Evolutionary conservation across 768 basidiomycete species (phyloP).

Genomic region (Xerocomellus intermedius): DNA sequence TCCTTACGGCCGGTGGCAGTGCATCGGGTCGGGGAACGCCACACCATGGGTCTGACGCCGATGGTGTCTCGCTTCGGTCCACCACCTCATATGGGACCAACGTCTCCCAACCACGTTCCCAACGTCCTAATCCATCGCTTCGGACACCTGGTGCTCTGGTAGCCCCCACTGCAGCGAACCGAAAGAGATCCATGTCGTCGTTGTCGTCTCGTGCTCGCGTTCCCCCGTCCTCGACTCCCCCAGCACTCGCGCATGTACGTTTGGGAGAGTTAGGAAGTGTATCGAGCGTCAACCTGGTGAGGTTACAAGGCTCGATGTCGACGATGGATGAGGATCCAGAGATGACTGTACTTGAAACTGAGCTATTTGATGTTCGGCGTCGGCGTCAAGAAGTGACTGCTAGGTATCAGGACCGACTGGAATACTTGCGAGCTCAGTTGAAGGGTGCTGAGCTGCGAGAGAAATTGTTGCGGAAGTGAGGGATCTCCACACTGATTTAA

Average conservation of each 20-base stretch:
- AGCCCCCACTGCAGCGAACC: constrained; percentile 35
- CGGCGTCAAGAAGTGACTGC: constrained; percentile 67
- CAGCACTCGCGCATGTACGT: constrained; percentile 29
- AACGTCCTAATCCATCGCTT: constrained; percentile 39
- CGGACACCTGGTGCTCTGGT: constrained; percentile 34
- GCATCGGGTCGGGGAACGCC: constrained; percentile 32
- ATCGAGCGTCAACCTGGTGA: constrained; percentile 51
- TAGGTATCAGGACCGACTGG: constrained; percentile 73
- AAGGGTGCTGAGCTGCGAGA: constrained; percentile 84
- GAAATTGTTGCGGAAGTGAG: constrained; percentile 65
- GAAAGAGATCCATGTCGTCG: constrained; percentile 64
- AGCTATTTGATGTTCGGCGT: constrained; percentile 67
- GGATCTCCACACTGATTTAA: background rate
- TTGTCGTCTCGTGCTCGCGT: constrained; percentile 46
- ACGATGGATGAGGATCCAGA: constrained; percentile 37
- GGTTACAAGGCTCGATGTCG: constrained; percentile 32
- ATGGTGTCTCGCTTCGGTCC: constrained; percentile 53
- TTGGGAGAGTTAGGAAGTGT: constrained; percentile 38
- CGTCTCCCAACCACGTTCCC: constrained; percentile 46
- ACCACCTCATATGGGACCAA: constrained; percentile 50
- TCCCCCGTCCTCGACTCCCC: constrained; percentile 35
- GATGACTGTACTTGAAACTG: constrained; percentile 43
- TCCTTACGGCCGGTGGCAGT: constrained; percentile 23
- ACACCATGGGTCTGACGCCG: constrained; percentile 40
- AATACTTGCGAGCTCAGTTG: constrained; percentile 77